Percentiles rank a stretch among this genome's conserved stretches.
Conservation (phyloP, 345 rosid genomes). For the Gossypium raimondii region DNA sequence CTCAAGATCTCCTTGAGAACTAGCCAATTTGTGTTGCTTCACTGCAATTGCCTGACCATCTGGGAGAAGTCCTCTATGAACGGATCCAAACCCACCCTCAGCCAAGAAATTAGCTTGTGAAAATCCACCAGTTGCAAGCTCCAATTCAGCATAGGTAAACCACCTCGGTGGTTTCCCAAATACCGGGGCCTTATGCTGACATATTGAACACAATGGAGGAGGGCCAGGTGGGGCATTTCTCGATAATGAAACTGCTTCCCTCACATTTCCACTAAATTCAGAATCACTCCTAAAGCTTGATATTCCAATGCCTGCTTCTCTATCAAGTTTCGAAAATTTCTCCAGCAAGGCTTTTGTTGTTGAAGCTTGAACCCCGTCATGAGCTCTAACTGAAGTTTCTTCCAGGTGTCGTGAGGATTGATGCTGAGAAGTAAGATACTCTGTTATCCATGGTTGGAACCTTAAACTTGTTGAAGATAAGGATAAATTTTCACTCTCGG, state of each 20-base stretch:
- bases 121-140: slow-evolving; percentile 96
- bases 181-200: slow-evolving; percentile 95
- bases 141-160: slow-evolving; percentile 92
- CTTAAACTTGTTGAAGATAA: slow-evolving; percentile 73
- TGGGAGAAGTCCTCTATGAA: slow-evolving; percentile 90
- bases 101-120: slow-evolving; percentile 98
- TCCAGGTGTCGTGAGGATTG: slow-evolving; percentile 47
- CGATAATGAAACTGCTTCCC: slow-evolving; percentile 84
- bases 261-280: slow-evolving; percentile 69
- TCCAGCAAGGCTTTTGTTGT: slow-evolving; percentile 53
- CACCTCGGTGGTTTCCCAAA: slow-evolving; percentile 97
- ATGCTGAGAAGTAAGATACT: slow-evolving; percentile 44
- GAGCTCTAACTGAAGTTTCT: slow-evolving; percentile 48
- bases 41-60: slow-evolving; percentile 99
- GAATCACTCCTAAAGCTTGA: slow-evolving; percentile 47
- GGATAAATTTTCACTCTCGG: slow-evolving; percentile 74
- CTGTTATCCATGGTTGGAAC: slow-evolving; percentile 84
- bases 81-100: slow-evolving; percentile 98
- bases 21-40: slow-evolving; percentile 96
- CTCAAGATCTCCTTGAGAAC: slow-evolving; percentile 97
- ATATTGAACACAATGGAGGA: slow-evolving; percentile 94
- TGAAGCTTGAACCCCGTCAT: slow-evolving; percentile 39
- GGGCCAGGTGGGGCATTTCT: slow-evolving; percentile 85
- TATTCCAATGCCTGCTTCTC: slow-evolving; percentile 48
- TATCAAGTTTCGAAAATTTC: slow-evolving; percentile 62